Conservation (phyloP, 228 moss, liverwort and hornwort genomes). For the Sphagnum fallax region DNA sequence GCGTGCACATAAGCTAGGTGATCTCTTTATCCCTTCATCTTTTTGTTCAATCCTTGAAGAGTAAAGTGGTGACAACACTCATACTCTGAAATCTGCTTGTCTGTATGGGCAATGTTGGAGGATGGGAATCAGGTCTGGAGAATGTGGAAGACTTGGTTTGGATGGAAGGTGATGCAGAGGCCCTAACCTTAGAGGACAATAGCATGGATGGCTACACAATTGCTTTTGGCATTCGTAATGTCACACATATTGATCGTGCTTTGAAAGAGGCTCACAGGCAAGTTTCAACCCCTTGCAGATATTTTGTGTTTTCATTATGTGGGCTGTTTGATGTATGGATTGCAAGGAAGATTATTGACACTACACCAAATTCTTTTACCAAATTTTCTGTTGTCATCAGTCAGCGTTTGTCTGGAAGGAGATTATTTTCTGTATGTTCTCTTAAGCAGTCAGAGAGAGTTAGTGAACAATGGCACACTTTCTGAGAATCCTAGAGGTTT, state of each 20-base stretch:
- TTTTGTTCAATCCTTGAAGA: not conserved
- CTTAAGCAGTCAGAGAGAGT: too few relatives aligned
- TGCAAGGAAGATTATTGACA: too few relatives aligned
- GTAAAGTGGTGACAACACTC: not conserved
- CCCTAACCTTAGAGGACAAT: conserved; percentile 61
- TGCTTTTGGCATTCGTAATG: conserved; percentile 97
- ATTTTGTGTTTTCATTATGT: not conserved
- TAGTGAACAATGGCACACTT: too few relatives aligned
- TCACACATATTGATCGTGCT: conserved; percentile 79
- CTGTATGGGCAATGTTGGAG: not conserved
- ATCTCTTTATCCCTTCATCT: not conserved
- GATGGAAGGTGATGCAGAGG: conserved; percentile 97
- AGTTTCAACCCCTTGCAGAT: not conserved
- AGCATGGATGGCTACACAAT: conserved; percentile 92
- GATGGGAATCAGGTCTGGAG: conserved; percentile 48
- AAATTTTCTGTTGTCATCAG: too few relatives aligned
- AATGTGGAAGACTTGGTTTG: conserved; percentile 69
- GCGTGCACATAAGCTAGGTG: conserved; percentile 74
- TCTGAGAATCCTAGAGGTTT: not conserved
- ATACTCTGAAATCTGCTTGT: not conserved
- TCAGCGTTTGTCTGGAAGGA: too few relatives aligned
- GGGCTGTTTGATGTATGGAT: too few relatives aligned
- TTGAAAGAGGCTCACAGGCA: conserved; percentile 94
- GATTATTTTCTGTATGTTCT: too few relatives aligned
- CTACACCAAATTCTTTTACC: too few relatives aligned